phyloP scores from a whole-genome alignment of 495 filamentous ascomycete species.

The Penicillium coprophilum region DNA sequence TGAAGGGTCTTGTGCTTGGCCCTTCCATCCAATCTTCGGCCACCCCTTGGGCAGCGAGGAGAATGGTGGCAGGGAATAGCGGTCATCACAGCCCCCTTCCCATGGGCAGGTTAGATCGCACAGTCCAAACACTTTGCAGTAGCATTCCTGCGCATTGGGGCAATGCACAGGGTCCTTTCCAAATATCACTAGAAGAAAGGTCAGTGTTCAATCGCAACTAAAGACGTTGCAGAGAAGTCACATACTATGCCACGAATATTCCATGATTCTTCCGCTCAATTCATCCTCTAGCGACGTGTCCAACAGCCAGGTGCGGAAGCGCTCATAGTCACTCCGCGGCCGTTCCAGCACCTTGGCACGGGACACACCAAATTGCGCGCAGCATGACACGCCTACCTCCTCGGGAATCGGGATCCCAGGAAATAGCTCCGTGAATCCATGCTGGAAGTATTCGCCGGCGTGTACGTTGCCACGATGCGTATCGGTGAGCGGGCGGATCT shows the following conservation, averaged over 20 bases:
- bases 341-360: slow-evolving; percentile 50
- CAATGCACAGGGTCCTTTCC: slow-evolving; percentile 55
- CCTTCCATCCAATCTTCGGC: slow-evolving; percentile 53
- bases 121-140: slow-evolving; percentile 63
- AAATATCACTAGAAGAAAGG: slow-evolving; percentile 43
- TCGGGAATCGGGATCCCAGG: slow-evolving; percentile 49
- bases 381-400: slow-evolving; percentile 60
- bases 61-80: slow-evolving; percentile 49
- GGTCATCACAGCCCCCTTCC: slow-evolving; percentile 38
- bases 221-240: not conserved
- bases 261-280: slow-evolving; percentile 65
- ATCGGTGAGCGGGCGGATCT: slow-evolving; percentile 53
- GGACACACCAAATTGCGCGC: slow-evolving; percentile 70
- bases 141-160: slow-evolving; percentile 56
- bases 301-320: slow-evolving; percentile 59
- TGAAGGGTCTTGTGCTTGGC: slow-evolving; percentile 43
- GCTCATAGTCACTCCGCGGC: slow-evolving; percentile 55
- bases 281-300: slow-evolving; percentile 56
- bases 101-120: slow-evolving; percentile 51
- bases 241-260: slow-evolving; percentile 71
- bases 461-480: slow-evolving; percentile 43
- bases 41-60: slow-evolving; percentile 50
- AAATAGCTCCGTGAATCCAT: slow-evolving; percentile 56
- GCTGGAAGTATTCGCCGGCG: slow-evolving; percentile 51
- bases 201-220: slow-evolving; percentile 11